Conservation (phyloP, 306 rosid species). For the Quercus gilva region DNA sequence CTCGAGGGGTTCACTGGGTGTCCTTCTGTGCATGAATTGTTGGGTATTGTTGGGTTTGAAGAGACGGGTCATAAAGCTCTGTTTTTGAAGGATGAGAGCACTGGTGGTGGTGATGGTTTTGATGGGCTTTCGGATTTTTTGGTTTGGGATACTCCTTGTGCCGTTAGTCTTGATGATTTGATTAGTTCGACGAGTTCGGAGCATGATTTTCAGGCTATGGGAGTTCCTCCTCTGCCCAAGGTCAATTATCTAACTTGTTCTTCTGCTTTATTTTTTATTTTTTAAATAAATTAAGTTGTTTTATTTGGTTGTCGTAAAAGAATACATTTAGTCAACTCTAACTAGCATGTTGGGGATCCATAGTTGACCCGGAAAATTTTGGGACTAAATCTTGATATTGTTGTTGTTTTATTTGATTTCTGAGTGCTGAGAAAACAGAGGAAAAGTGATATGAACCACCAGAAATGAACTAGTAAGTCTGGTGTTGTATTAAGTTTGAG, state of each 20-base stretch:
- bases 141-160: slow-evolving; percentile 70
- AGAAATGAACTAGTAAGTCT: neutral
- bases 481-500: neutral
- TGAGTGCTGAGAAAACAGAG: slow-evolving; percentile 1
- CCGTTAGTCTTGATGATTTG: slow-evolving; percentile 68
- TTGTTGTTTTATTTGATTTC: neutral
- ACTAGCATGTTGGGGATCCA: too few species aligned
- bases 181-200: slow-evolving; percentile 48
- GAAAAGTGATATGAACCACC: neutral
- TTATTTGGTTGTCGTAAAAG: neutral
- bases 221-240: slow-evolving; percentile 82
- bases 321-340: too few species aligned
- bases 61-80: slow-evolving; percentile 51
- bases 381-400: too few species aligned
- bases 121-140: slow-evolving; percentile 46
- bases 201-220: slow-evolving; percentile 64
- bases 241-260: slow-evolving; percentile 18
- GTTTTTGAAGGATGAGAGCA: slow-evolving; percentile 28
- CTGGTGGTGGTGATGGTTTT: neutral
- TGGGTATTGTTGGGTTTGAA: slow-evolving; percentile 53
- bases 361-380: too few species aligned
- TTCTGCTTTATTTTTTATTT: neutral
- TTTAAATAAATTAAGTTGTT: neutral
- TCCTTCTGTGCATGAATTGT: slow-evolving; percentile 58
- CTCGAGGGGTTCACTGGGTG: slow-evolving; percentile 72